Evolutionary conservation across 768 basidiomycete genomes (phyloP).

Genomic region (Lactifluus volemus): DNA sequence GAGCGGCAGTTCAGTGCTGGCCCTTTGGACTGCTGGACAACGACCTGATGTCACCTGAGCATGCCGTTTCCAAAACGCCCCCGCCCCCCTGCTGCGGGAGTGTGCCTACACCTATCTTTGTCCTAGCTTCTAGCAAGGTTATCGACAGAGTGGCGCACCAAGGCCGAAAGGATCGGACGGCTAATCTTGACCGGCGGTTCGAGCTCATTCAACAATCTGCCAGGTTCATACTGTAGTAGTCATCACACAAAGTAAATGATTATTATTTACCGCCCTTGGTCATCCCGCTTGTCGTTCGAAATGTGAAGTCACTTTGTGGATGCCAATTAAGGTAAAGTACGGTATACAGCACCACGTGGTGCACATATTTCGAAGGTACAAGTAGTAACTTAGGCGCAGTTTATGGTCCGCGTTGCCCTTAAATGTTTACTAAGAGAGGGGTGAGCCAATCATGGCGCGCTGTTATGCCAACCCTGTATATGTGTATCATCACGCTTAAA

Average conservation of each 20-base stretch:
- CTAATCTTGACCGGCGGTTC: background rate
- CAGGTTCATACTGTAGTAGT: background rate
- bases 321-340: background rate
- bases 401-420: background rate
- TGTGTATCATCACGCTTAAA: background rate
- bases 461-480: background rate
- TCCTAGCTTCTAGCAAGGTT: background rate
- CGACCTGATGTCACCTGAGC: no score
- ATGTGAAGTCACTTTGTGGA: background rate
- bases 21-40: no score
- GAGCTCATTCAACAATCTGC: background rate
- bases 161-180: background rate
- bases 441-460: background rate
- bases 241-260: no score
- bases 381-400: background rate
- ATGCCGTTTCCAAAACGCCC: no score
- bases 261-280: background rate
- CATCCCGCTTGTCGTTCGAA: background rate
- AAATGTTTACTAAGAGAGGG: background rate
- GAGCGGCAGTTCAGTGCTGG: no score
- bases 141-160: background rate
- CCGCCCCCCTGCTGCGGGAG: no score
- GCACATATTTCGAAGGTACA: no score
- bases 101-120: background rate
- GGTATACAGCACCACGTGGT: background rate